Base-by-base conservation (phyloP, 768 basidiomycete genomes). In the Psilocybe azurescens region DNA sequence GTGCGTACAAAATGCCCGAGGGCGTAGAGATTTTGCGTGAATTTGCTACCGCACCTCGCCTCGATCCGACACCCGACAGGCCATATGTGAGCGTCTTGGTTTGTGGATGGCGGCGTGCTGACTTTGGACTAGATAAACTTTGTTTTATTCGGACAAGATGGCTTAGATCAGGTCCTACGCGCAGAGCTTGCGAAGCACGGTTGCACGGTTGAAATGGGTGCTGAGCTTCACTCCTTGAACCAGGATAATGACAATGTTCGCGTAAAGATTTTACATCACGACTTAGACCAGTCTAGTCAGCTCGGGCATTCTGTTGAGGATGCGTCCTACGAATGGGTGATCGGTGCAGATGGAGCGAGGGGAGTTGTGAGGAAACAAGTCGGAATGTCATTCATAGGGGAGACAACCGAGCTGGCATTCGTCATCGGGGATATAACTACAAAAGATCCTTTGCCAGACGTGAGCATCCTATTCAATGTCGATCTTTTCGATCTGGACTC, bases 261-360 rank as follows among this genome's bases (percentile, higher is more conserved):
- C 4, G 81, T 77, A 4, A 70, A 72, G 10, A 55, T 83, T 4
- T 28, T 74, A 39, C 70, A 71, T 24, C 67, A 57, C 33, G 39
- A 13, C 11, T 56, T 28, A 10, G 53, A 20, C 16, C 58, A 30
- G 16, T 16, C 20, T 3, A 16, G 41, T 32, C 67, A 62, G 2
- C 71, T 60, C 6, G 59, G 55, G 28, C 57, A 28, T 18, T 63
- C 60, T 16, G 38, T 33, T 7, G 81, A 82, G 63, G 52, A 63
- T 4, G 52, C 67, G 6, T 59, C 61, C 0, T 77, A 71, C 44
- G 70, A 71, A 11, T 82, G 74, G 70, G 65, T 83, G 28, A 70
- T 83, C 47, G 81, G 82, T 1, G 72, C 78, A 0, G 82, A 83
- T 64, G 81, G 81, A 6, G 81, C 78, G 0, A 74, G 72, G 39